Evolutionary conservation across 768 basidiomycete species (phyloP), one percentile per base, ranked within the genome.

Genomic region (Trametes punicea): DNA sequence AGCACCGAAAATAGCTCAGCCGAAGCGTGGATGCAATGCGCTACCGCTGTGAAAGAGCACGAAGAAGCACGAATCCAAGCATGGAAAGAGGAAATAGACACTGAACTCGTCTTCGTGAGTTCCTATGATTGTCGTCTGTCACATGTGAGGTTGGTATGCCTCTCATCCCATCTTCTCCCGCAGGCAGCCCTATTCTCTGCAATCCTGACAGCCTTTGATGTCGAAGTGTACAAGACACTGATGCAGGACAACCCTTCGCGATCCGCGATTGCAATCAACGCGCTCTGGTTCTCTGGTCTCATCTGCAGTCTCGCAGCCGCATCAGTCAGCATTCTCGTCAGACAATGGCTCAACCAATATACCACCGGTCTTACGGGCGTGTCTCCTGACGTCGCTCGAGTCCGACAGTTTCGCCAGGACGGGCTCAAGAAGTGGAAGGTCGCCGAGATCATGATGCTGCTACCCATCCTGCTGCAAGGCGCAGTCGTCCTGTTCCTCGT

Each of bases 41-140:
- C 62, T 0, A 46, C 54, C 20, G 59, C 51, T 3, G 38, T 65
- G 45, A 57, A 59, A 45, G 56, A 57, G 6, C 50, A 65, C 33
- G 59, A 61, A 8, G 62, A 61, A 18, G 56, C 40, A 16, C 42
- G 31, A 6, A 49, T 65, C 2, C 26, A 62, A 33, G 56, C 53
- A 16, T 65, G 65, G 63, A 63, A 66, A 29, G 60, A 64, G 21
- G 61, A 63, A 16, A 62, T 65, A 6, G 62, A 66, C 25, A 54
- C 62, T 2, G 52, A 61, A n/a, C 58, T 66, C 3, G 60, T 66
- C 13, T 65, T 65, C 51, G 65, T 66, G 46, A 51, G 65, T 61
- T 15, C 29, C 45, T 11, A 3, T 47, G 27, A 31, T 18, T 2
- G 15, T 33, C 9, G 33, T 8, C 20, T 2, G 10, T 36, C 10